Evolutionary conservation across 768 basidiomycete species (phyloP).

Genomic region (Termitomyces titanicus): DNA sequence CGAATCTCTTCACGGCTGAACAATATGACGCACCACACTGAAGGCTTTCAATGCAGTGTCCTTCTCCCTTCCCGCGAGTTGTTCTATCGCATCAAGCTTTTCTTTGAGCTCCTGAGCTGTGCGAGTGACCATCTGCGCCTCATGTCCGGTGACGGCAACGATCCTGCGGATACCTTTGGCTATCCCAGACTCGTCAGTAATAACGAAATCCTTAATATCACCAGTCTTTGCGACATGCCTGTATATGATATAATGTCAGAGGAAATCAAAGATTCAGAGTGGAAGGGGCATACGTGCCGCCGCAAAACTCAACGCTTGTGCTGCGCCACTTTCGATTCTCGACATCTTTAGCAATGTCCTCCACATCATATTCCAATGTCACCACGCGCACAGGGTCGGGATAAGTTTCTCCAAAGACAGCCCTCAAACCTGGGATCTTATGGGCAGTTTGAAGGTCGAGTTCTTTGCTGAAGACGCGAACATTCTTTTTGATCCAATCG

Average conservation of each 20-base stretch:
- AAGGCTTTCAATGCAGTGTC: conserved; percentile 85
- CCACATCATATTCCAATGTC: conserved; percentile 80
- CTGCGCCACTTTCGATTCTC: conserved; percentile 87
- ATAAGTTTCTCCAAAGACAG: conserved; percentile 97
- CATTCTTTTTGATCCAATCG: conserved; percentile 90
- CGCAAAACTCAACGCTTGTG: conserved; percentile 96
- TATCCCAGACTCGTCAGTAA: conserved; percentile 94
- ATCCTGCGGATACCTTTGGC: conserved; percentile 97
- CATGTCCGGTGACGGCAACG: conserved; percentile 90
- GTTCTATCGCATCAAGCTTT: conserved; percentile 60
- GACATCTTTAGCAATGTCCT: conserved; percentile 82
- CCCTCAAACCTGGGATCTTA: conserved; percentile 89
- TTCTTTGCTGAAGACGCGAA: conserved; percentile 86
- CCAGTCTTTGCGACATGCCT: conserved; percentile 96
- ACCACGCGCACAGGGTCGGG: conserved; percentile 98
- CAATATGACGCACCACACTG: conserved; percentile 51
- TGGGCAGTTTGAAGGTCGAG: conserved; percentile 72
- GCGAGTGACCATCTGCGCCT: conserved; percentile 80
- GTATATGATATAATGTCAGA: not conserved
- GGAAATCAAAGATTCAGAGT: not conserved
- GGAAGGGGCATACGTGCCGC: conserved; percentile 76
- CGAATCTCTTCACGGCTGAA: not conserved
- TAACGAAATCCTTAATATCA: conserved; percentile 94
- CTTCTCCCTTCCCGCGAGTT: conserved; percentile 69
- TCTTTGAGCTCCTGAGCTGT: conserved; percentile 59